phyloP scores from a whole-genome alignment of 805 yeast species.

The Wickerhamiella australiensis region DNA sequence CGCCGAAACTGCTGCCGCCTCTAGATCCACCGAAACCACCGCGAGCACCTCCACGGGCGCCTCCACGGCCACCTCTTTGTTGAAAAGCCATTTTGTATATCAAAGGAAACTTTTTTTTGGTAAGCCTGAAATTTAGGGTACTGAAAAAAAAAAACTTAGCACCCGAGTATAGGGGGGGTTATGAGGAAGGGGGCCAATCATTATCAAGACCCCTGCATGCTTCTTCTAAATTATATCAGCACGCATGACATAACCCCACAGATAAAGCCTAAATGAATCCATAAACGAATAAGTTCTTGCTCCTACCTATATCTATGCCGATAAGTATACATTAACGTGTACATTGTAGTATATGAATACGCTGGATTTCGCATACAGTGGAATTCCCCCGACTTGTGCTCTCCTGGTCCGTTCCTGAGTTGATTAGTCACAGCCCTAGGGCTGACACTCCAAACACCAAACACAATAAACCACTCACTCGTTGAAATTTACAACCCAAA shows the following conservation, averaged over 20 bases:
- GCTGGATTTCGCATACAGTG: too few species aligned
- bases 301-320: too few species aligned
- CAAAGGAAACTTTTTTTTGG: slow-evolving; percentile 1
- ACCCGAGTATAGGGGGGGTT: too few species aligned
- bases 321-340: too few species aligned
- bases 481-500: slow-evolving; percentile 24
- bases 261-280: too few species aligned
- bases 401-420: too few species aligned
- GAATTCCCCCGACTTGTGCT: too few species aligned
- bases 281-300: too few species aligned
- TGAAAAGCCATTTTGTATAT: slow-evolving; percentile 7
- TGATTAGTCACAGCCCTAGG: slow-evolving; percentile 4
- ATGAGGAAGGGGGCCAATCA: too few species aligned
- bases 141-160: not conserved
- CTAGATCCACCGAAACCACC: slow-evolving; percentile 37
- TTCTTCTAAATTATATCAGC: too few species aligned
- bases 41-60: slow-evolving; percentile 35
- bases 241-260: too few species aligned
- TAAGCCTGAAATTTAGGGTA: not conserved
- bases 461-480: slow-evolving; percentile 5
- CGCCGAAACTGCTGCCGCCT: slow-evolving; percentile 31
- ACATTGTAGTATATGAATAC: too few species aligned
- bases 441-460: slow-evolving; percentile 1
- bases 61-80: slow-evolving; percentile 35
- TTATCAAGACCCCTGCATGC: not conserved